Evolutionary conservation across 331 rosid species (phyloP).

Genomic region (Erythrophleum ivorense): DNA sequence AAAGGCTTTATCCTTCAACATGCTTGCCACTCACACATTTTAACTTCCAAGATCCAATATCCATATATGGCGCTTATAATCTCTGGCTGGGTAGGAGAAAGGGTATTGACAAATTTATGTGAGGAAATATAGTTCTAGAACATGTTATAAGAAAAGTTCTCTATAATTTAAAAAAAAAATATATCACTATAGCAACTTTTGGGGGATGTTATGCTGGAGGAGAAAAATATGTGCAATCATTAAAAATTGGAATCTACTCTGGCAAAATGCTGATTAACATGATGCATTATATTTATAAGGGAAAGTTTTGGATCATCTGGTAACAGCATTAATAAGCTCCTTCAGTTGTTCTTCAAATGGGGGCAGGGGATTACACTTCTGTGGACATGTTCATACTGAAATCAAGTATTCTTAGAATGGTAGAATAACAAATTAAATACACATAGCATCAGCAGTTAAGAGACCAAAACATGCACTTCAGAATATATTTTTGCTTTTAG

Average conservation of each 20-base stretch:
- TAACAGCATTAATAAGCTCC: background rate
- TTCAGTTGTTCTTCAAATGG: constrained; percentile 7
- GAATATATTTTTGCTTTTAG: constrained; percentile 6
- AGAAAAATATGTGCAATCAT: background rate
- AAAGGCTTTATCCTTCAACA: background rate
- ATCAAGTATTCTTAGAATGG: constrained; percentile 13
- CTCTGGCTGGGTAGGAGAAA: background rate
- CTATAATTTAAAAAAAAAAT: too few relatives aligned
- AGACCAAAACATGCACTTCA: constrained; percentile 19
- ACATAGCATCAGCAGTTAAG: background rate
- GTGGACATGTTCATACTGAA: background rate
- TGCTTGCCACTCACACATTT: background rate
- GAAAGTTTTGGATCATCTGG: constrained; percentile 5
- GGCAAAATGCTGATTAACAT: background rate
- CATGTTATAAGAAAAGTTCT: too few relatives aligned
- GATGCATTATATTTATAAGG: background rate
- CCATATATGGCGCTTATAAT: background rate
- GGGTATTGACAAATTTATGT: background rate
- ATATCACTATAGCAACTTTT: background rate
- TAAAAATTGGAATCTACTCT: background rate
- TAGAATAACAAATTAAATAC: background rate
- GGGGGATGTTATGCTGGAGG: background rate
- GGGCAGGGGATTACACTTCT: background rate
- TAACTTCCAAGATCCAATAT: background rate
- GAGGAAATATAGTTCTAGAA: too few relatives aligned